Conservation (phyloP, 352 stramenopile genomes). For the Globisporangium nunn region DNA sequence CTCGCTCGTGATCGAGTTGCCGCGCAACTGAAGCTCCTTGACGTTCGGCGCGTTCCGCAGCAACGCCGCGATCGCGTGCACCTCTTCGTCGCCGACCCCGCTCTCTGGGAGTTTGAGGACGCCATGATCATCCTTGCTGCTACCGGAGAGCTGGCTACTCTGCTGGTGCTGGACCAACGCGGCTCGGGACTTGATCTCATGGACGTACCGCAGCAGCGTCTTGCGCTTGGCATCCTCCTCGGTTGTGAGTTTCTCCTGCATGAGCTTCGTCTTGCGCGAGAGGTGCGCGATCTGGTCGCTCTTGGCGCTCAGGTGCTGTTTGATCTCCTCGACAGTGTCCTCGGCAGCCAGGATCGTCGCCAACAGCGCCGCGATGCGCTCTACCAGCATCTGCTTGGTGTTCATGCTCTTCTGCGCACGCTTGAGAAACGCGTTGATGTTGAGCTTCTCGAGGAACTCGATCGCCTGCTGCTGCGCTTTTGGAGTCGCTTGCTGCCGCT, state of each 20-base stretch:
- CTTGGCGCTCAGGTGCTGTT: conserved; percentile 42
- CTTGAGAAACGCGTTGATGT: conserved; percentile 92
- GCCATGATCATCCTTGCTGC: conserved; percentile 12
- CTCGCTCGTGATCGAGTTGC: conserved; percentile 89
- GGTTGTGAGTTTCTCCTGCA: conserved; percentile 79
- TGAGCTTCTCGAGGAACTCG: conserved; percentile 87
- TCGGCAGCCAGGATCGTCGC: conserved; percentile 66
- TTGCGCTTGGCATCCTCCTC: conserved; percentile 95
- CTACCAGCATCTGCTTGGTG: conserved; percentile 89
- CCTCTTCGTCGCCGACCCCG: conserved; percentile 92
- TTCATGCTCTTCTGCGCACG: conserved; percentile 90
- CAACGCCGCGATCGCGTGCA: conserved; percentile 92
- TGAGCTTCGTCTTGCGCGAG: conserved; percentile 50
- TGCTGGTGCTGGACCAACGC: conserved; percentile 10
- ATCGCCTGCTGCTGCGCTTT: conserved; percentile 45
- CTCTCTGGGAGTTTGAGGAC: conserved; percentile 84
- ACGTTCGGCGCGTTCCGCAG: conserved; percentile 87
- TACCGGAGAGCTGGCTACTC: conserved; percentile 3
- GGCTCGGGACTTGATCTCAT: conserved; percentile 86
- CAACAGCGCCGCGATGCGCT: conserved; percentile 83
- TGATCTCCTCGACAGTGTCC: conserved; percentile 48
- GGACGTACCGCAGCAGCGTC: conserved; percentile 92
- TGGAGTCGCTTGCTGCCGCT: conserved; percentile 71
- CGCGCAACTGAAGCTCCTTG: conserved; percentile 90
- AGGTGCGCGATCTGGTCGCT: conserved; percentile 84